phyloP scores from a whole-genome alignment of 2,329 filamentous ascomycete species.

The Aspergillus chevalieri region DNA sequence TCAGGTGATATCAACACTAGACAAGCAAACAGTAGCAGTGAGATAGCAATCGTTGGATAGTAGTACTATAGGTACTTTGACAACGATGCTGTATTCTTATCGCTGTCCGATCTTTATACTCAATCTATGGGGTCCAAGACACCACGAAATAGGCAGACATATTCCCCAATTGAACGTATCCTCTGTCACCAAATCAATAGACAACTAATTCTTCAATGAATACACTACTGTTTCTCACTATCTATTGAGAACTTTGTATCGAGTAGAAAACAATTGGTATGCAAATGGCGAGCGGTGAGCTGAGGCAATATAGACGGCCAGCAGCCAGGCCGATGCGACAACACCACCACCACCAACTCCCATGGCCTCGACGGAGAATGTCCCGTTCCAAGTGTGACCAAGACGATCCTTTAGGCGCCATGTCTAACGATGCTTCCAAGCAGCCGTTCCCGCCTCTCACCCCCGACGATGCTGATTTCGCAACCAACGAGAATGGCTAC shows the following conservation, averaged over 20 bases:
- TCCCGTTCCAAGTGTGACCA: neutral
- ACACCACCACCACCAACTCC: neutral
- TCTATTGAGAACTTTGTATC: neutral
- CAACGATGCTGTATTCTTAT: too few relatives aligned
- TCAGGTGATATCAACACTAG: too few relatives aligned
- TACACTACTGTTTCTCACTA: neutral
- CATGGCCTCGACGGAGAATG: neutral
- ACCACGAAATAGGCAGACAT: too few relatives aligned
- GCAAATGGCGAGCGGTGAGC: constrained; percentile 6
- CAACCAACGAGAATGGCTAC: constrained; percentile 10
- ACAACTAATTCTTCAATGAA: too few relatives aligned
- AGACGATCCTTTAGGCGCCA: neutral
- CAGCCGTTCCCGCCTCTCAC: constrained; percentile 29
- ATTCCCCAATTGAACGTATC: too few relatives aligned
- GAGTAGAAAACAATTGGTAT: neutral
- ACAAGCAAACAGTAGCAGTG: too few relatives aligned
- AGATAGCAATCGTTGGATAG: too few relatives aligned
- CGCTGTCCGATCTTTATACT: too few relatives aligned
- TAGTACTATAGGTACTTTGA: too few relatives aligned
- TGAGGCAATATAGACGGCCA: constrained; percentile 6
- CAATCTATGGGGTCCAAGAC: too few relatives aligned
- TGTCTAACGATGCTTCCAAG: constrained; percentile 11
- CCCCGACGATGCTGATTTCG: constrained; percentile 15
- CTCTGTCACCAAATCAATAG: too few relatives aligned
- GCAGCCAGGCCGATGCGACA: neutral